Conservation (phyloP, 2,329 filamentous ascomycete genomes). For the Ceratocystis huliohia region DNA sequence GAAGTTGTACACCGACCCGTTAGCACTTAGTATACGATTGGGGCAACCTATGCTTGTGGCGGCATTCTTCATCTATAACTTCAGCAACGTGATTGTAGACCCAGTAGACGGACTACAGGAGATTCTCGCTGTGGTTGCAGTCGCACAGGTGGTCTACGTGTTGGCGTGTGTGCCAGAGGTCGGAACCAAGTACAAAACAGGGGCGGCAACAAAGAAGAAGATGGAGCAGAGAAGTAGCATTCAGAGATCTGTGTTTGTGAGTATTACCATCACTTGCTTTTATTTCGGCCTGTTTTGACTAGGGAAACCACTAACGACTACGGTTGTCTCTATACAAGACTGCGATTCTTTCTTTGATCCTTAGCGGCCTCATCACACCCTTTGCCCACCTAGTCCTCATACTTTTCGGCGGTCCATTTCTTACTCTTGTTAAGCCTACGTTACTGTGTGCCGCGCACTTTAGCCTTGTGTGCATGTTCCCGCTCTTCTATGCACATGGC, state of each 20-base stretch:
- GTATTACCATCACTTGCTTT: slow-evolving; percentile 23
- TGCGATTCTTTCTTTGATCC: slow-evolving; percentile 31
- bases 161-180: slow-evolving; percentile 52
- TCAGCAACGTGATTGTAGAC: slow-evolving; percentile 54
- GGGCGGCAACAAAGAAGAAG: slow-evolving; percentile 36
- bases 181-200: slow-evolving; percentile 31
- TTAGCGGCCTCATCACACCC: slow-evolving; percentile 62
- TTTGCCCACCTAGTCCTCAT: slow-evolving; percentile 51
- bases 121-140: slow-evolving; percentile 48
- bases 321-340: background rate
- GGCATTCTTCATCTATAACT: slow-evolving; percentile 49
- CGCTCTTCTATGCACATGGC: slow-evolving; percentile 75
- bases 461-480: slow-evolving; percentile 62
- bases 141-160: slow-evolving; percentile 52
- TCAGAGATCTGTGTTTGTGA: slow-evolving; percentile 37
- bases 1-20: background rate
- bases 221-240: slow-evolving; percentile 43
- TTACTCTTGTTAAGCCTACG: slow-evolving; percentile 68
- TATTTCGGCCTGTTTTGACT: background rate
- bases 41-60: slow-evolving; percentile 53
- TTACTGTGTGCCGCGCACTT: slow-evolving; percentile 70
- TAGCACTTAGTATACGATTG: background rate
- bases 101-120: slow-evolving; percentile 51
- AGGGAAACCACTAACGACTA: background rate
- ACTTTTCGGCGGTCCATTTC: slow-evolving; percentile 83